These are phyloP conservation scores for Chlamydomonas reinhardtii DNA, from an alignment of 163 green algal genomes.

Conservation along the genomic window DNA sequence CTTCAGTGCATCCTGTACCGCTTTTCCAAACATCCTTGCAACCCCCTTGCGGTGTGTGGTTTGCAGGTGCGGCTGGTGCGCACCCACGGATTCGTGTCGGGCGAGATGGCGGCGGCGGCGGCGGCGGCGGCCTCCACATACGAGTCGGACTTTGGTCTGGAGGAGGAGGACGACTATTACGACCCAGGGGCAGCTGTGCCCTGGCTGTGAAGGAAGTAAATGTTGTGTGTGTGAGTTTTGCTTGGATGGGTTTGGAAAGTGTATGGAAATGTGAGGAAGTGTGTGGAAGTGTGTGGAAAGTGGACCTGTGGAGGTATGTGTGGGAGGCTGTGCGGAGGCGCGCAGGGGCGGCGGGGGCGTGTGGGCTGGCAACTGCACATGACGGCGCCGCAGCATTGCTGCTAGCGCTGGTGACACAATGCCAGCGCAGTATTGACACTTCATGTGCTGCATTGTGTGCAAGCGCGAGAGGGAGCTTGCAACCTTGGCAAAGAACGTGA, in stretches of 20 bases:
- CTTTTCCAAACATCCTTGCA: background rate
- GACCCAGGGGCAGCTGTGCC: slow-evolving; percentile 4
- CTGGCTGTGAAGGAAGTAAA: slow-evolving; percentile 16
- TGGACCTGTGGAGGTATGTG: too few species aligned
- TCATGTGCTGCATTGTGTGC: too few species aligned
- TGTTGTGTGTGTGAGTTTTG: background rate
- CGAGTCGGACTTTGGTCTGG: background rate
- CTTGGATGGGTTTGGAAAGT: background rate
- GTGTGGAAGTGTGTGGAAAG: background rate
- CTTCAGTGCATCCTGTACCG: too few species aligned
- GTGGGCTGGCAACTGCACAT: too few species aligned
- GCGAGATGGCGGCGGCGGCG: slow-evolving; percentile 8
- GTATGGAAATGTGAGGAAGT: background rate
- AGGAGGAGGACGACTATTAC: slow-evolving; percentile 8
- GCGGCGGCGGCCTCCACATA: background rate
- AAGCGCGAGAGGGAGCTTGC: too few species aligned
- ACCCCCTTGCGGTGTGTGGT: too few species aligned
- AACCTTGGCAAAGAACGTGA: too few species aligned
- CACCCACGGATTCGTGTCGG: slow-evolving; percentile 70
- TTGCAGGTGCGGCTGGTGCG: slow-evolving; percentile 69
- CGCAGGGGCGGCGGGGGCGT: too few species aligned
- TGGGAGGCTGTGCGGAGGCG: too few species aligned
- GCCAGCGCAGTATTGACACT: too few species aligned
- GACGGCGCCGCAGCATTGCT: too few species aligned
- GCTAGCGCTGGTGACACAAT: too few species aligned